A percentile compares a stretch with the other conserved stretches of the same genome.
phyloP scores from a whole-genome alignment of 2,329 filamentous ascomycete species.

The Fusarium nematophilum region DNA sequence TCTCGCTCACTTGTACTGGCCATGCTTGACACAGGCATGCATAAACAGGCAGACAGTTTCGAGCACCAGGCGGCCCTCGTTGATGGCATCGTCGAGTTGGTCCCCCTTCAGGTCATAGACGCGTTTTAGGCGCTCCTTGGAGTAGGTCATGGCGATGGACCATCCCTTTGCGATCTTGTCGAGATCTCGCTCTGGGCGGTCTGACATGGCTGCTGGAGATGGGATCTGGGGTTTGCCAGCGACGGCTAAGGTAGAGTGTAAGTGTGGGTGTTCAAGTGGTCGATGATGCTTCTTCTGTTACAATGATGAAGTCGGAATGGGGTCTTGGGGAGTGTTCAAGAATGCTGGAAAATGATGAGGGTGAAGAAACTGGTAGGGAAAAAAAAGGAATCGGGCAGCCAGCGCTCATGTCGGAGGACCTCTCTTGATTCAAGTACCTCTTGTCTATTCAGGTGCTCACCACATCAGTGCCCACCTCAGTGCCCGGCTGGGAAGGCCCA shows the following conservation, averaged over 20 bases:
- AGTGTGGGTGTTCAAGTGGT: too few species aligned
- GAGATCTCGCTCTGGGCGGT: constrained; percentile 45
- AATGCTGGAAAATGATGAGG: neutral
- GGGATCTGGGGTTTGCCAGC: neutral
- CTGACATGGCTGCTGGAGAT: constrained; percentile 33
- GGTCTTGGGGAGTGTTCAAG: neutral
- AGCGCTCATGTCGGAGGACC: constrained; percentile 10
- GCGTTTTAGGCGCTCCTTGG: constrained; percentile 48
- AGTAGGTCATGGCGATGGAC: constrained; percentile 52
- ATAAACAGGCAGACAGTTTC: constrained; percentile 56
- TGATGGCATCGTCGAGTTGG: constrained; percentile 47
- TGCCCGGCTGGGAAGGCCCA: too few species aligned
- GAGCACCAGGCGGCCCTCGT: constrained; percentile 50
- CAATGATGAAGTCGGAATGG: neutral
- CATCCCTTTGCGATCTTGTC: constrained; percentile 52
- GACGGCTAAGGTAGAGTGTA: constrained; percentile 7
- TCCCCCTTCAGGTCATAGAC: constrained; percentile 48
- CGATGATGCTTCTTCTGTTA: neutral
- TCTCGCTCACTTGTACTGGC: constrained; percentile 49
- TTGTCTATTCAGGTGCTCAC: constrained; percentile 6
- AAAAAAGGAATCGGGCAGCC: neutral
- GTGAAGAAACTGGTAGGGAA: neutral
- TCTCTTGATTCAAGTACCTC: constrained; percentile 22
- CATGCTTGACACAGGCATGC: constrained; percentile 52
- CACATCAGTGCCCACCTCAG: neutral